These are phyloP conservation scores for Beauveria rudraprayagi DNA, from an alignment of 2,329 filamentous ascomycete species.

Conservation along the genomic window DNA sequence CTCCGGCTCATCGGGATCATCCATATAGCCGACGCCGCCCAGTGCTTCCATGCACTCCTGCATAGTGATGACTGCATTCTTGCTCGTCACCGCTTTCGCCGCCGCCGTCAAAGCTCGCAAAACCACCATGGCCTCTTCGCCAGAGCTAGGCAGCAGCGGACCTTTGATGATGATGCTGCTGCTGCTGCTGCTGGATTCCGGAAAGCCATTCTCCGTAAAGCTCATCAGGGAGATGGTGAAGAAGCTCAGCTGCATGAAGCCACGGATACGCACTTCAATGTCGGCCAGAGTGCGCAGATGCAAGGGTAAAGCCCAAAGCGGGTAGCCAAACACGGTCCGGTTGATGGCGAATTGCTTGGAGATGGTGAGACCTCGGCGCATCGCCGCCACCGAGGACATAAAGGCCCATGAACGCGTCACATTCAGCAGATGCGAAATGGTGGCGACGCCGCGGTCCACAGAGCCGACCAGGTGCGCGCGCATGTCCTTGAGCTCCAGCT, in stretches of 20 bases:
- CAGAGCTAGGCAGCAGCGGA: conserved; percentile 5
- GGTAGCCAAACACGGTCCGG: conserved; percentile 8
- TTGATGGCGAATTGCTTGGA: conserved; percentile 9
- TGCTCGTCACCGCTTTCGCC: conserved; percentile 11
- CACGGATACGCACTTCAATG: conserved; percentile 11
- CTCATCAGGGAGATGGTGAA: conserved; percentile 12
- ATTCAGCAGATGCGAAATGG: conserved; percentile 13
- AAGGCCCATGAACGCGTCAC: conserved; percentile 11
- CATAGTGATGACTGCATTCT: conserved; percentile 9
- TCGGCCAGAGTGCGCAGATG: conserved; percentile 13
- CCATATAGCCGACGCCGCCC: conserved; percentile 14
- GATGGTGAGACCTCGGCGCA: conserved; percentile 9
- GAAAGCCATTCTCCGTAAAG: conserved; percentile 12
- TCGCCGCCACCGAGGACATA: conserved; percentile 6
- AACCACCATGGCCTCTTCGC: conserved; percentile 8
- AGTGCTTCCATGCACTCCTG: conserved; percentile 14
- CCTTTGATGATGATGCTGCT: not conserved
- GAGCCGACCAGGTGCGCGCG: conserved; percentile 11
- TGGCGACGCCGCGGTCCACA: conserved; percentile 12
- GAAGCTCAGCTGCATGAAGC: conserved; percentile 8
- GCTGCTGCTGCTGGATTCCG: not conserved
- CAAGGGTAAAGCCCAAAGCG: conserved; percentile 13
- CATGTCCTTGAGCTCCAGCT: conserved; percentile 12
- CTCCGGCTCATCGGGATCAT: conserved; percentile 14
- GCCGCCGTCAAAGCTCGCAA: conserved; percentile 10